phyloP scores from a whole-genome alignment of 495 filamentous ascomycete species.

The Apiosordaria backusii region DNA sequence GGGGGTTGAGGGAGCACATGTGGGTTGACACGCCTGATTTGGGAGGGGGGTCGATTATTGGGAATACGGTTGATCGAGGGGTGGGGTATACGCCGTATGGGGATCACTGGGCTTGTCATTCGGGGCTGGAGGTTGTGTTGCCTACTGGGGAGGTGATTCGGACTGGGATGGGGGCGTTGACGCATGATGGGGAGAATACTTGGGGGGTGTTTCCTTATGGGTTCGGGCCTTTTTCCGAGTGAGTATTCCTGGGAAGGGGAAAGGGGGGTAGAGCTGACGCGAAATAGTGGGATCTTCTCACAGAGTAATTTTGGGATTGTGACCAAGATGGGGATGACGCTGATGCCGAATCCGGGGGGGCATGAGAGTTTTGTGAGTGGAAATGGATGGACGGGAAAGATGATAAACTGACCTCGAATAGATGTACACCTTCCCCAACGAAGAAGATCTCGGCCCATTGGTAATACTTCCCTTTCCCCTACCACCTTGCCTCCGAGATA shows the following conservation, averaged over 20 bases:
- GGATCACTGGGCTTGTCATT: slow-evolving; percentile 55
- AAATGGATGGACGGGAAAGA: not conserved
- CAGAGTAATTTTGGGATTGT: slow-evolving; percentile 59
- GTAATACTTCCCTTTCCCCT: slow-evolving; percentile 19
- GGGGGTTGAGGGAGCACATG: slow-evolving; percentile 33
- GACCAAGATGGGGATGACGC: slow-evolving; percentile 54
- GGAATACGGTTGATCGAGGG: slow-evolving; percentile 55
- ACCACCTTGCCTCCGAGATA: not conserved
- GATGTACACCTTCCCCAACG: slow-evolving; percentile 51
- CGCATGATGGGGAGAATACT: slow-evolving; percentile 34
- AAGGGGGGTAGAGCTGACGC: slow-evolving; percentile 47
- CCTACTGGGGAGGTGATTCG: slow-evolving; percentile 53
- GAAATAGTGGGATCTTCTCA: slow-evolving; percentile 51
- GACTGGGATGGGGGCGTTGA: slow-evolving; percentile 58
- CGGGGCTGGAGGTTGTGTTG: slow-evolving; percentile 55
- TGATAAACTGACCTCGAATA: slow-evolving; percentile 23
- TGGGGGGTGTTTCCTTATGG: slow-evolving; percentile 54
- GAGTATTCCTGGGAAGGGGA: slow-evolving; percentile 56
- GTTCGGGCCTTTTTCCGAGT: slow-evolving; percentile 54
- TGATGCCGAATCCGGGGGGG: slow-evolving; percentile 52
- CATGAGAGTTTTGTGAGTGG: slow-evolving; percentile 45
- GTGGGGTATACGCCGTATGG: slow-evolving; percentile 53
- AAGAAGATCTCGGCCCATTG: slow-evolving; percentile 48
- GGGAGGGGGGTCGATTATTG: slow-evolving; percentile 45
- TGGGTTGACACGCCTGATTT: slow-evolving; percentile 56